phyloP scores from a whole-genome alignment of 108 stramenopile species.

The Nannochloropsis salina region DNA sequence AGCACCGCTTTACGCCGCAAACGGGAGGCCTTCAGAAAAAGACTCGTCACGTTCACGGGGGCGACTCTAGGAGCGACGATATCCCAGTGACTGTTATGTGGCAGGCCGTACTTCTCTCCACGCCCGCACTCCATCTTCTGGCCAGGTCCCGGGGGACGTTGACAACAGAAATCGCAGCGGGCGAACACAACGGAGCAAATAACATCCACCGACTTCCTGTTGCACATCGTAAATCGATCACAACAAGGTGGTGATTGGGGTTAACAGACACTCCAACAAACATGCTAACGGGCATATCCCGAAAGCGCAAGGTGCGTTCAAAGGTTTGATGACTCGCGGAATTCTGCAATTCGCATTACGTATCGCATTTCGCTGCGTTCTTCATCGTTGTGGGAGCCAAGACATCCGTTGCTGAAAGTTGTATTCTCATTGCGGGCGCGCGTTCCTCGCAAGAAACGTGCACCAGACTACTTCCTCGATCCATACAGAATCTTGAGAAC shows the following conservation, averaged over 20 bases:
- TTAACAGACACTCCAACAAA: slow-evolving; percentile 78
- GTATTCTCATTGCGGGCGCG: slow-evolving; percentile 53
- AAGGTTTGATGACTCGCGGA: slow-evolving; percentile 89
- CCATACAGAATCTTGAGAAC: neutral
- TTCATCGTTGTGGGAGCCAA: slow-evolving; percentile 96
- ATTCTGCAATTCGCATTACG: slow-evolving; percentile 92
- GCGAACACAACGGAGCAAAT: neutral
- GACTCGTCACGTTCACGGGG: slow-evolving; percentile 26
- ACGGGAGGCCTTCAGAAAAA: slow-evolving; percentile 19
- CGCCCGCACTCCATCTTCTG: slow-evolving; percentile 17
- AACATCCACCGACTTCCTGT: neutral
- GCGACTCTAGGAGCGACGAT: slow-evolving; percentile 13
- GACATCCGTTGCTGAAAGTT: slow-evolving; percentile 95
- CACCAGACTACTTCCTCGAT: slow-evolving; percentile 31
- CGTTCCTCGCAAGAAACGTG: slow-evolving; percentile 35
- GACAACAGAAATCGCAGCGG: slow-evolving; percentile 4
- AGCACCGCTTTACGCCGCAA: slow-evolving; percentile 19
- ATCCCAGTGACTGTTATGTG: slow-evolving; percentile 24
- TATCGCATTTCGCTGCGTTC: slow-evolving; percentile 98
- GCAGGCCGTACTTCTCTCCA: slow-evolving; percentile 1
- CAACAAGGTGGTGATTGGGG: slow-evolving; percentile 49
- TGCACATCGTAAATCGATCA: neutral
- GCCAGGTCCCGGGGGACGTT: neutral
- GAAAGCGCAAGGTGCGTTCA: slow-evolving; percentile 93
- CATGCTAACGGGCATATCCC: slow-evolving; percentile 73